Conservation (phyloP, 1,284 basidiomycete genomes). For the Pseudozyma hubeiensis region DNA sequence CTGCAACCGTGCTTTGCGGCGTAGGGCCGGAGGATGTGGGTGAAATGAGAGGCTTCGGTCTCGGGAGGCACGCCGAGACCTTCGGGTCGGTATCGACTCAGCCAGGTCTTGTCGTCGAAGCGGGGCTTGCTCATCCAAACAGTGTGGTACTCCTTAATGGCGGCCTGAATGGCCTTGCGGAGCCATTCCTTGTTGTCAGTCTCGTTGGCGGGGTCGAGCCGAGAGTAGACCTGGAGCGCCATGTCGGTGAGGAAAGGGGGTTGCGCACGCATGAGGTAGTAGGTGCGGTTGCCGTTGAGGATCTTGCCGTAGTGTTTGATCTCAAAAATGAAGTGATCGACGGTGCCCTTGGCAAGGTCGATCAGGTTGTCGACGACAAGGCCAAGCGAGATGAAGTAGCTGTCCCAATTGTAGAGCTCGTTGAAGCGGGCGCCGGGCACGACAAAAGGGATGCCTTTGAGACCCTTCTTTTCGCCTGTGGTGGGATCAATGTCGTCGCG, state of each 20-base stretch:
- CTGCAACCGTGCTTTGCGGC: conserved; percentile 92
- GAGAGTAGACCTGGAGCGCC: conserved; percentile 96
- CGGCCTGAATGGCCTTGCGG: conserved; percentile 91
- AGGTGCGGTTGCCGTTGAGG: conserved; percentile 67
- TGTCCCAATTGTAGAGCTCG: conserved; percentile 76
- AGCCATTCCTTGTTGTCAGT: conserved; percentile 88
- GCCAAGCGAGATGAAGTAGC: conserved; percentile 92
- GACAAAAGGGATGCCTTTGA: conserved; percentile 92
- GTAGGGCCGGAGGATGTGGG: conserved; percentile 93
- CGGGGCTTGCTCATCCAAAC: conserved; percentile 95
- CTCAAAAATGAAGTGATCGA: conserved; percentile 98
- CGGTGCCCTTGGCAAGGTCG: conserved; percentile 93
- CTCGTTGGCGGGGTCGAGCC: conserved; percentile 85
- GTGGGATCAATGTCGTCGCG: conserved; percentile 77
- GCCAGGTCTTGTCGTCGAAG: conserved; percentile 89
- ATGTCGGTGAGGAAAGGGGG: conserved; percentile 99
- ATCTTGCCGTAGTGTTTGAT: conserved; percentile 94
- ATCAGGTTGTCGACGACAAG: conserved; percentile 93
- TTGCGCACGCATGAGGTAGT: conserved; percentile 91
- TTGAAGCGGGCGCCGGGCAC: conserved; percentile 98
- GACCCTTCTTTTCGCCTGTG: conserved; percentile 72
- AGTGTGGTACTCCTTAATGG: conserved; percentile 98
- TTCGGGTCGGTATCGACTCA: conserved; percentile 91
- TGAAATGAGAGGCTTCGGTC: conserved; percentile 97
- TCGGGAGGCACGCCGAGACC: conserved; percentile 97